These are phyloP conservation scores for Graphiopsis chlorocephala DNA, from an alignment of 2,329 filamentous ascomycete species.

Conservation along the genomic window DNA sequence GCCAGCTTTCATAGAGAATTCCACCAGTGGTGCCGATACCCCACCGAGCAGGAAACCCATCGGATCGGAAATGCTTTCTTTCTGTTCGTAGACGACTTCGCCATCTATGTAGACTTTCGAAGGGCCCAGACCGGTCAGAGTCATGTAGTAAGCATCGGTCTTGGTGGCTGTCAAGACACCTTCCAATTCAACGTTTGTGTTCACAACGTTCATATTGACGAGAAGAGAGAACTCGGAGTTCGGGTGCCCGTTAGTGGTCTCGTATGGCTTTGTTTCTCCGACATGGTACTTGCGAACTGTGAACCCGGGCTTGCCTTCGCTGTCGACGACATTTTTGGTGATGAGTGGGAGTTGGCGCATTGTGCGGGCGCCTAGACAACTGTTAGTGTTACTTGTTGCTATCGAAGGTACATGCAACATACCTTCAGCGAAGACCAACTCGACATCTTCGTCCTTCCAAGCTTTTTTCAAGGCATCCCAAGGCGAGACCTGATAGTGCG, in stretches of 20 bases:
- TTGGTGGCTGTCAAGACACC: background rate
- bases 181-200: conserved; percentile 5
- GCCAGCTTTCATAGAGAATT: background rate
- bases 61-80: background rate
- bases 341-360: conserved; percentile 8
- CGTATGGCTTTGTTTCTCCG: background rate
- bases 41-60: conserved; percentile 8
- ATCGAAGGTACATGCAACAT: background rate
- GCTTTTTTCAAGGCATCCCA: background rate
- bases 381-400: background rate
- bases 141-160: background rate
- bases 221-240: background rate
- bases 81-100: conserved; percentile 2
- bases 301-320: conserved; percentile 3
- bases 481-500: conserved; percentile 1
- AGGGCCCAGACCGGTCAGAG: background rate
- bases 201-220: background rate
- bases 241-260: background rate
- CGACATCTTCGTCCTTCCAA: conserved; percentile 5
- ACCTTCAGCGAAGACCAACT: conserved; percentile 10
- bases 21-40: background rate
- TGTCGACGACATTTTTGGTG: conserved; percentile 1
- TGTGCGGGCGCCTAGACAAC: background rate
- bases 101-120: conserved; percentile 5
- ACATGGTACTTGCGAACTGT: conserved; percentile 10